These are phyloP conservation scores for Litchi chinensis DNA, from an alignment of 345 rosid species.

Conservation along the genomic window DNA sequence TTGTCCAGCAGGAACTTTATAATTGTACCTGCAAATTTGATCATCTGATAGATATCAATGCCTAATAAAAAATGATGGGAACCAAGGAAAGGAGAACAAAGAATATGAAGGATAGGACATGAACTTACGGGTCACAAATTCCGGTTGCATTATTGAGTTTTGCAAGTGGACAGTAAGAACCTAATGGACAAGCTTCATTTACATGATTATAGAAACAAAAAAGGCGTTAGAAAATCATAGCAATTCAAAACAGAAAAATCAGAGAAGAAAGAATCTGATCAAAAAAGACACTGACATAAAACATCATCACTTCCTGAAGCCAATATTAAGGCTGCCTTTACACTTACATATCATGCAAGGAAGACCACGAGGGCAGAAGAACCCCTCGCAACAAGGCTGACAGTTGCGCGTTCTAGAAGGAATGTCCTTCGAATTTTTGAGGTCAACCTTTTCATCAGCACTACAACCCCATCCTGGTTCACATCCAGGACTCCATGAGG, in stretches of 20 bases:
- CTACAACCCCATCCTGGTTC: constrained; percentile 95
- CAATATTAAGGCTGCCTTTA: not conserved
- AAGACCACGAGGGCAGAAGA: constrained; percentile 90
- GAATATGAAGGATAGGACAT: constrained; percentile 1
- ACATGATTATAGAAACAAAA: constrained; percentile 22
- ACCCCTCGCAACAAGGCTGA: constrained; percentile 94
- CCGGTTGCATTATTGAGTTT: constrained; percentile 72
- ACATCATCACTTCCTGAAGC: not conserved
- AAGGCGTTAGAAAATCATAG: constrained; percentile 9
- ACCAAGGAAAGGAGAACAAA: constrained; percentile 8
- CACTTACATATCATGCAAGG: constrained; percentile 97
- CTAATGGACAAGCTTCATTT: constrained; percentile 78
- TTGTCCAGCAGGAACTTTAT: constrained; percentile 72
- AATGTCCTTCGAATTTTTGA: constrained; percentile 45
- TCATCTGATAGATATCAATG: constrained; percentile 18
- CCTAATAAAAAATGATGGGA: constrained; percentile 2
- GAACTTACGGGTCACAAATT: constrained; percentile 83
- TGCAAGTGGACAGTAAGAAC: constrained; percentile 83
- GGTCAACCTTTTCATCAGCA: constrained; percentile 42
- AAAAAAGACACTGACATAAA: not conserved
- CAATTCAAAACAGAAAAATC: not conserved
- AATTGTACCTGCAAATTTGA: constrained; percentile 61
- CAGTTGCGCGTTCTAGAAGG: constrained; percentile 67
- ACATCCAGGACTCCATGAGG: constrained; percentile 77
- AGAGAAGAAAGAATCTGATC: not conserved